Evolutionary conservation across 164 flowering plant species (phyloP).

Genomic region (Euptelea pleiosperma): DNA sequence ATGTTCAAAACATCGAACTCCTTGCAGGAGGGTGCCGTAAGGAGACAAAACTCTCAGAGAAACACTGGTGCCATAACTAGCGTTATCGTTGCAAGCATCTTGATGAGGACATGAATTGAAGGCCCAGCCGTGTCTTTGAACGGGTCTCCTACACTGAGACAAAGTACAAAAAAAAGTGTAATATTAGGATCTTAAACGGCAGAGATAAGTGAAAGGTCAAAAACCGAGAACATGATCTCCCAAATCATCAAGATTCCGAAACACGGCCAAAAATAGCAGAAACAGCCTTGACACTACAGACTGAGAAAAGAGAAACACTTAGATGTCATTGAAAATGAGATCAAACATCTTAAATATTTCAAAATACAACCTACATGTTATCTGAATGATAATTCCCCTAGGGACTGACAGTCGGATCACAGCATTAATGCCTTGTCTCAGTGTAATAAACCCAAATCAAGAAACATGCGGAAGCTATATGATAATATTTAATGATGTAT

Average conservation of each 20-base stretch:
- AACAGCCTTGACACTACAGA: no score
- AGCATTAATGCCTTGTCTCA: no score
- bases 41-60: conserved; percentile 42
- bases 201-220: no score
- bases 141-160: conserved; percentile 94
- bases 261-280: no score
- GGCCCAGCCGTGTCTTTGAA: conserved; percentile 99
- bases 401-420: no score
- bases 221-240: no score
- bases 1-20: conserved; percentile 2
- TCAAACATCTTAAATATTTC: no score
- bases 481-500: no score
- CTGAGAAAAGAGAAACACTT: no score
- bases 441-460: not conserved
- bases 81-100: conserved; percentile 96
- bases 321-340: no score
- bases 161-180: not conserved
- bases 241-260: no score
- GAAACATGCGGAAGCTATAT: not conserved
- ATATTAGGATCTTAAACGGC: conserved; percentile 4
- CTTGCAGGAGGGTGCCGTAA: not conserved
- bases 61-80: conserved; percentile 96
- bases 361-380: no score
- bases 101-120: conserved; percentile 90
- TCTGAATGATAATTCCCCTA: not conserved